A percentile compares a stretch with the other conserved stretches of the same genome.
Evolutionary conservation across 2,329 filamentous ascomycete genomes (phyloP).

Genomic region (Aspergillus sp.): DNA sequence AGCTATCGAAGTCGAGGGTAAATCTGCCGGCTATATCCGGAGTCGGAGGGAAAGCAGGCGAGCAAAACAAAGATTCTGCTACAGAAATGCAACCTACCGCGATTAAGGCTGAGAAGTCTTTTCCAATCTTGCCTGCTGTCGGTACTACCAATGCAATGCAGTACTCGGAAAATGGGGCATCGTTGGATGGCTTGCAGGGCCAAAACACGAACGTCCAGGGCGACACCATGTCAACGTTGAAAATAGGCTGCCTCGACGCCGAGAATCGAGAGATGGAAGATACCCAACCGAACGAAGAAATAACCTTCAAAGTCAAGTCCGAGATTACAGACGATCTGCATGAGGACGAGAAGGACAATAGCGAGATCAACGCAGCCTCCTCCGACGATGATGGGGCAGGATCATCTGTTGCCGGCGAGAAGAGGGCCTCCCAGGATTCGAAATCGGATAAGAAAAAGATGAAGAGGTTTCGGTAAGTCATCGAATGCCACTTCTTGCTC

Average conservation of each 20-base stretch:
- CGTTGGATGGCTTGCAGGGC: slow-evolving; percentile 15
- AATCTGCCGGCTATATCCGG: slow-evolving; percentile 21
- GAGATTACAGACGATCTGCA: slow-evolving; percentile 11
- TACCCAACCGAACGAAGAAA: slow-evolving; percentile 13
- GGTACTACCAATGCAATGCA: slow-evolving; percentile 13
- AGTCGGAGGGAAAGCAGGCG: slow-evolving; percentile 22
- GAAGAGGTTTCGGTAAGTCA: slow-evolving; percentile 44
- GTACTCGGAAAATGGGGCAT: slow-evolving; percentile 21
- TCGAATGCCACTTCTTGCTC: neutral
- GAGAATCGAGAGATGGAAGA: slow-evolving; percentile 16
- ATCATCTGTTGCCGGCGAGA: slow-evolving; percentile 28
- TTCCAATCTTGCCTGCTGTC: slow-evolving; percentile 15
- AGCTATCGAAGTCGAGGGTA: slow-evolving; percentile 21
- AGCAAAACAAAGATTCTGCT: slow-evolving; percentile 15
- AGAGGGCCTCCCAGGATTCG: slow-evolving; percentile 27
- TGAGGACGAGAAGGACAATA: slow-evolving; percentile 20
- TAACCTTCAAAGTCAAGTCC: slow-evolving; percentile 13
- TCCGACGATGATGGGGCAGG: slow-evolving; percentile 31
- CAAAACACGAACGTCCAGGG: slow-evolving; percentile 16
- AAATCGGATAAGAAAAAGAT: slow-evolving; percentile 42
- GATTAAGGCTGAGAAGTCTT: slow-evolving; percentile 31
- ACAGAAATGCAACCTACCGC: slow-evolving; percentile 28
- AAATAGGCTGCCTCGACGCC: slow-evolving; percentile 26
- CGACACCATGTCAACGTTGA: slow-evolving; percentile 25
- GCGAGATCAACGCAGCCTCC: slow-evolving; percentile 22